Evolutionary conservation across 208 protist genomes (phyloP).

Genomic region (Crithidia expoeki): DNA sequence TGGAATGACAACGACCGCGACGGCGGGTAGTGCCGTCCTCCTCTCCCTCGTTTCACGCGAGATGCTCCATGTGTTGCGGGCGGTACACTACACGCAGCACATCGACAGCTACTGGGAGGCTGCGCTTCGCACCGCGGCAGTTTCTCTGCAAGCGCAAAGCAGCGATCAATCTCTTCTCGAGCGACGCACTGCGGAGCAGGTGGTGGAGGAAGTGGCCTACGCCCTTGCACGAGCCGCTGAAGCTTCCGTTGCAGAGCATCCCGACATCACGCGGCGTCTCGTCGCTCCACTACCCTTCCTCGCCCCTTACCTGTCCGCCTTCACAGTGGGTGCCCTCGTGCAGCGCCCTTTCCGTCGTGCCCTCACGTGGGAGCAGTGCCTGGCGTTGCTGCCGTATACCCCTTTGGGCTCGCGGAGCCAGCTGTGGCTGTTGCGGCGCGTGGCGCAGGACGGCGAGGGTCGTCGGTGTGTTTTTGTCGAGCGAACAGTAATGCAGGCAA

Average conservation of each 20-base stretch:
- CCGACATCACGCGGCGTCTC: slow-evolving; percentile 1
- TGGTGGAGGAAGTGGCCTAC: slow-evolving; percentile 31
- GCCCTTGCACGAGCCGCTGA: slow-evolving; percentile 23
- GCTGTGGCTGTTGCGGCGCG: slow-evolving; percentile 58
- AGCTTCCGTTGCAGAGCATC: slow-evolving; percentile 9
- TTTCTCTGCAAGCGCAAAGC: neutral
- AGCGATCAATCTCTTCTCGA: neutral
- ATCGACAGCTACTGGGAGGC: slow-evolving; percentile 53
- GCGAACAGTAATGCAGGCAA: slow-evolving; percentile 2
- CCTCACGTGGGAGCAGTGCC: slow-evolving; percentile 57
- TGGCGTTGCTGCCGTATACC: slow-evolving; percentile 62
- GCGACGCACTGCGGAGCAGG: slow-evolving; percentile 9
- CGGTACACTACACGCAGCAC: slow-evolving; percentile 20
- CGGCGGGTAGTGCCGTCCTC: slow-evolving; percentile 42
- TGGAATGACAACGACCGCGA: too few relatives aligned
- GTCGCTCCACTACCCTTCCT: slow-evolving; percentile 43
- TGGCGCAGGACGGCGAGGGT: slow-evolving; percentile 46
- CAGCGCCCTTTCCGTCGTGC: slow-evolving; percentile 42
- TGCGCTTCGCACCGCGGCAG: slow-evolving; percentile 42
- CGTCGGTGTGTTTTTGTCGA: slow-evolving; percentile 26
- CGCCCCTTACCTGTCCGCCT: slow-evolving; percentile 58
- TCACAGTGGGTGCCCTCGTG: slow-evolving; percentile 47
- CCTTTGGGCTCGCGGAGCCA: slow-evolving; percentile 57
- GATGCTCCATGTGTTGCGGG: slow-evolving; percentile 49
- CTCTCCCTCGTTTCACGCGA: slow-evolving; percentile 53